Conservation (phyloP, 148 eudicot species). For the Persicaria tinctoria region DNA sequence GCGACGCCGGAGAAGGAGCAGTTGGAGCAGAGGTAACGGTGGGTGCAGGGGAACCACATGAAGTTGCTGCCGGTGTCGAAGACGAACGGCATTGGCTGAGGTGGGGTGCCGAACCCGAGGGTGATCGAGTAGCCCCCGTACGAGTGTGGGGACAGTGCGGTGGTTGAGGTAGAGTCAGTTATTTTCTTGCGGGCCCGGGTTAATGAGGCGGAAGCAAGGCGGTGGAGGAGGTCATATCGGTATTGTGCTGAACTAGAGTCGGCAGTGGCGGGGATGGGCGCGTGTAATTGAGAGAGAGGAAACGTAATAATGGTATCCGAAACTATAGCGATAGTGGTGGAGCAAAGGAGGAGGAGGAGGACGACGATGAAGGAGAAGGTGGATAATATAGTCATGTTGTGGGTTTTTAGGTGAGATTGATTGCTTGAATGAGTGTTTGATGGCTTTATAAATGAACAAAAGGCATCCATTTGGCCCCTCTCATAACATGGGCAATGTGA, state of each 20-base stretch:
- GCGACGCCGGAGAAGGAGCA: conserved; percentile 27
- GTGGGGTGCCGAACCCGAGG: conserved; percentile 58
- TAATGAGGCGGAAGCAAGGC: conserved; percentile 35
- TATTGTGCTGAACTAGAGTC: conserved; percentile 9
- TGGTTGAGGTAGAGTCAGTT: conserved; percentile 9
- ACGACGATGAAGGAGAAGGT: background rate
- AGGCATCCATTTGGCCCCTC: too few species aligned
- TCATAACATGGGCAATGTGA: background rate
- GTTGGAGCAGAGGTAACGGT: conserved; percentile 27
- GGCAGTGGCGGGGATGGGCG: conserved; percentile 14
- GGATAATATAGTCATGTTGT: background rate
- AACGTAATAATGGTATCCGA: conserved; percentile 26
- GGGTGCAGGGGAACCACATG: conserved; percentile 66
- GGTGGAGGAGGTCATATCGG: conserved; percentile 24
- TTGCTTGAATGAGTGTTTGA: background rate
- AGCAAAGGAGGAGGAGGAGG: background rate
- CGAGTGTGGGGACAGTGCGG: conserved; percentile 40
- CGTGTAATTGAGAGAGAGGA: conserved; percentile 22
- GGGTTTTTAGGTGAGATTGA: background rate
- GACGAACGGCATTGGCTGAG: conserved; percentile 40
- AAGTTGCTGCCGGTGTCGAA: conserved; percentile 79
- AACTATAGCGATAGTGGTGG: background rate
- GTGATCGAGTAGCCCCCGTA: conserved; percentile 67
- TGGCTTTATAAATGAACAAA: background rate
- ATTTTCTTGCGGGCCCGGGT: conserved; percentile 4